Evolutionary conservation across 176 grass and related monocot genomes (phyloP).

Genomic region (Rhynchospora breviuscula): DNA sequence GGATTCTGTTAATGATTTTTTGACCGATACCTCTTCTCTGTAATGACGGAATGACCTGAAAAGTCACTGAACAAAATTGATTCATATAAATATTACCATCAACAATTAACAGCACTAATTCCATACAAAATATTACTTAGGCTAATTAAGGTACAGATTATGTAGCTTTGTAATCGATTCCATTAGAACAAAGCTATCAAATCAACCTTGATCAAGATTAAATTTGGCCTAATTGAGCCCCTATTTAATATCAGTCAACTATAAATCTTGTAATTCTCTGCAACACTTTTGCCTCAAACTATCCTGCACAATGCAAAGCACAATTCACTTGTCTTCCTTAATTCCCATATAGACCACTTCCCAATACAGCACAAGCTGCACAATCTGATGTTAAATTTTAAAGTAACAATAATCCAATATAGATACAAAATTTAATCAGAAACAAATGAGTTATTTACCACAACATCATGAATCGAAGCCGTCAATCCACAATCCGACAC

Average conservation of each 20-base stretch:
- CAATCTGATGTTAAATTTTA: background rate
- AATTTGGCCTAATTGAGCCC: background rate
- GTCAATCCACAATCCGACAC: conserved; percentile 78
- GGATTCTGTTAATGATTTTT: conserved; percentile 76
- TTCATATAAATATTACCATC: conserved; percentile 31
- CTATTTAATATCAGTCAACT: background rate
- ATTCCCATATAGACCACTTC: background rate
- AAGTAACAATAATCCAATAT: background rate
- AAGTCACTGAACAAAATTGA: conserved; percentile 52
- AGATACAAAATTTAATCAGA: background rate
- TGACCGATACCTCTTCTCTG: conserved; percentile 74
- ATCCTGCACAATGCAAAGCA: background rate
- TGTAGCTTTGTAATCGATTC: background rate
- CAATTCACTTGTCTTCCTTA: background rate
- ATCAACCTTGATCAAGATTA: background rate
- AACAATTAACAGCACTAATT: conserved; percentile 5
- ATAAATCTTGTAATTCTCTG: background rate
- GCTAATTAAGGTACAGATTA: background rate
- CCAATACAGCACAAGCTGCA: background rate
- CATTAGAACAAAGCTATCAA: background rate
- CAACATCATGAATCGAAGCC: conserved; percentile 76
- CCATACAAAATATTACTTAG: background rate
- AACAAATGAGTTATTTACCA: conserved; percentile 46
- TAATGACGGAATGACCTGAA: conserved; percentile 76
- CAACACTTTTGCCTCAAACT: background rate